phyloP scores from a whole-genome alignment of 805 yeast species.

The Candida ortonii region DNA sequence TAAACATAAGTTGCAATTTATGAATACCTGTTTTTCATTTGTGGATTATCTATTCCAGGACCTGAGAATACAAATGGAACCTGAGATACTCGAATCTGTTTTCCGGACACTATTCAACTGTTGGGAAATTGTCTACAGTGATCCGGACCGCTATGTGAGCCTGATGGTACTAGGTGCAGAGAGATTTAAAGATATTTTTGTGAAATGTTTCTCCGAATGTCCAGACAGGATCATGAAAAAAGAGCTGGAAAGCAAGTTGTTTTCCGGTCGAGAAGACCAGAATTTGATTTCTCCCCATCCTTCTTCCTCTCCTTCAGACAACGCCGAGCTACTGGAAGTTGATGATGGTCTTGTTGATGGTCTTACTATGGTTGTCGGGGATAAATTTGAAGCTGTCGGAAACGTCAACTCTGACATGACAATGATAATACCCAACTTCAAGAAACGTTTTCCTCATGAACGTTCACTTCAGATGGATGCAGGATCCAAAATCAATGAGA shows the following conservation, averaged over 20 bases:
- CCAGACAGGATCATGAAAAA: constrained; percentile 12
- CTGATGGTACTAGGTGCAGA: constrained; percentile 15
- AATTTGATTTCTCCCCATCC: background rate
- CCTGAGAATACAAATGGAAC: constrained; percentile 13
- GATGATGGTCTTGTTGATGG: constrained; percentile 25
- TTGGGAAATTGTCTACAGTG: constrained; percentile 19
- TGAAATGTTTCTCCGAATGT: constrained; percentile 16
- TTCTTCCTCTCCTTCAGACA: constrained; percentile 8
- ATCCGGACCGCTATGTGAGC: constrained; percentile 11
- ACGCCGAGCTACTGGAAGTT: constrained; percentile 10
- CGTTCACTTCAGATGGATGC: constrained; percentile 4
- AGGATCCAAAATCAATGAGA: constrained; percentile 8
- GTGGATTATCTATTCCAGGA: constrained; percentile 10
- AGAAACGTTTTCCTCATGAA: constrained; percentile 4
- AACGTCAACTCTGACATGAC: constrained; percentile 35
- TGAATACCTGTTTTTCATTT: constrained; percentile 21
- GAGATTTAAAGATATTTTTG: constrained; percentile 15
- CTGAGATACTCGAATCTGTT: constrained; percentile 20
- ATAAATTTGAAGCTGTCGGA: constrained; percentile 10
- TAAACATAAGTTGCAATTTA: constrained; percentile 24
- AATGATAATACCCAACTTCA: constrained; percentile 34
- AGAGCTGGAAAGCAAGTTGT: constrained; percentile 11
- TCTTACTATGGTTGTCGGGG: constrained; percentile 30
- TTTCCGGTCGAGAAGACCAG: background rate
- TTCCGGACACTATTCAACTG: constrained; percentile 25